A percentile compares a stretch with the other conserved stretches of the same genome.
Evolutionary conservation across 305 asterid species (phyloP).

Genomic region (Plantago lanceolata): DNA sequence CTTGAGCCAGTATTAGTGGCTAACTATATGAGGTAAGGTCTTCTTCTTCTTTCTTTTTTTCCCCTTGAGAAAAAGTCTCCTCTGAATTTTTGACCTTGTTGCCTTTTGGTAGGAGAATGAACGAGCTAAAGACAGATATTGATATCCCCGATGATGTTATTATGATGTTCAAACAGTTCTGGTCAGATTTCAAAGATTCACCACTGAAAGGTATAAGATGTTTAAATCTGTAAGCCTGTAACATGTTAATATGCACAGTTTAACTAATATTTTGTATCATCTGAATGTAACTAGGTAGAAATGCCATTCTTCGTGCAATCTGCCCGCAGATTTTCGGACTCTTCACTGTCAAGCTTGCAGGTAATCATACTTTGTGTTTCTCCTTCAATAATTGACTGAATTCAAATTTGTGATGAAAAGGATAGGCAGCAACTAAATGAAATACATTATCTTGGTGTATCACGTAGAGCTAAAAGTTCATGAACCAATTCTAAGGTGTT

Average conservation of each 20-base stretch:
- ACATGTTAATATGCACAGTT: conserved; percentile 13
- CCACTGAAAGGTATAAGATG: conserved; percentile 68
- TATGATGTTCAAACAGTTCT: conserved; percentile 68
- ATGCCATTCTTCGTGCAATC: conserved; percentile 77
- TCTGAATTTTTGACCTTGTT: neutral
- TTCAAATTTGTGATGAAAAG: too few species aligned
- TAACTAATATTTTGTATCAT: conserved; percentile 20
- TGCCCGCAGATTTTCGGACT: conserved; percentile 98
- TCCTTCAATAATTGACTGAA: conserved; percentile 5
- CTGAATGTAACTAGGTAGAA: conserved; percentile 59
- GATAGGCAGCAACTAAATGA: neutral
- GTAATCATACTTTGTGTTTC: conserved; percentile 35
- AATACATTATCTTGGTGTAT: neutral
- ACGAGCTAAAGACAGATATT: conserved; percentile 67
- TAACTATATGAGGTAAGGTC: conserved; percentile 66
- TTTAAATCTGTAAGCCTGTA: neutral
- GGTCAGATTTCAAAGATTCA: conserved; percentile 62
- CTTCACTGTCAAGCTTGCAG: conserved; percentile 97
- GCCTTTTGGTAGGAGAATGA: conserved; percentile 63
- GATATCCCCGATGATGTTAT: conserved; percentile 67
- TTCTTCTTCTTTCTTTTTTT: neutral
- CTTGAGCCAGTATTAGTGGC: conserved; percentile 93
- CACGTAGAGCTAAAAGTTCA: conserved; percentile 8
- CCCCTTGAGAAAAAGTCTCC: too few species aligned
- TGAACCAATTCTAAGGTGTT: conserved; percentile 23